Conservation (phyloP, 306 rosid genomes). For the Pyrus bretschneideri region DNA sequence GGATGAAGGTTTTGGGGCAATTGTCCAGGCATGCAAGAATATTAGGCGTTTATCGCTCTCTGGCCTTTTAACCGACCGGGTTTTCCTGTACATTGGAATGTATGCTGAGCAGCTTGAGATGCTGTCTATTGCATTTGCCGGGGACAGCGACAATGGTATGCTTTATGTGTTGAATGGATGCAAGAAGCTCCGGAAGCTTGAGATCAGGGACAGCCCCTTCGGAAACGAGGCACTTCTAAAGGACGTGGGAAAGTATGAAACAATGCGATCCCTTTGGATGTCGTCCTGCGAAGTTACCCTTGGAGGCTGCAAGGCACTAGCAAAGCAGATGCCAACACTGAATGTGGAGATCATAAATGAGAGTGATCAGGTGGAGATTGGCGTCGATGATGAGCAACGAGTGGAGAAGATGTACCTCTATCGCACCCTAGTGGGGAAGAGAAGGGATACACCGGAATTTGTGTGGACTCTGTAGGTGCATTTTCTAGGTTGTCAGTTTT, state of each 20-base stretch:
- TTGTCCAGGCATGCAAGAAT: conserved; percentile 75
- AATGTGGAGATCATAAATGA: conserved; percentile 88
- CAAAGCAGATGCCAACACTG: conserved; percentile 67
- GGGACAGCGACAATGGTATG: conserved; percentile 85
- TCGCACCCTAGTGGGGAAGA: conserved; percentile 67
- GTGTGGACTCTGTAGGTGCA: conserved; percentile 76
- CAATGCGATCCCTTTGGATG: conserved; percentile 99
- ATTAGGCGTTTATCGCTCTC: conserved; percentile 77
- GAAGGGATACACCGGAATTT: conserved; percentile 79
- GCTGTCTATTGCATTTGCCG: conserved; percentile 91
- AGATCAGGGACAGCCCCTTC: conserved; percentile 82
- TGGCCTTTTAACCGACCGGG: conserved; percentile 63
- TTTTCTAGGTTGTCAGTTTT: conserved; percentile 6
- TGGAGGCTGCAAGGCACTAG: conserved; percentile 70
- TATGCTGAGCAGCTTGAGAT: conserved; percentile 88
- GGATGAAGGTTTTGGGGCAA: conserved; percentile 96
- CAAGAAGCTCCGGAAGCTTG: conserved; percentile 92
- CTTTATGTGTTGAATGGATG: conserved; percentile 81
- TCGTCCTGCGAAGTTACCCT: conserved; percentile 82
- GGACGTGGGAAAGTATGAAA: conserved; percentile 95
- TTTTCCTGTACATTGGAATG: conserved; percentile 83
- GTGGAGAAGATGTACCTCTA: conserved; percentile 89
- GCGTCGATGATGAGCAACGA: conserved; percentile 36
- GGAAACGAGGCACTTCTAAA: conserved; percentile 70
- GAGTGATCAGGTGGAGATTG: conserved; percentile 33